These are phyloP conservation scores for Lactifluus volemus DNA, from an alignment of 768 basidiomycete species.

Conservation along the genomic window DNA sequence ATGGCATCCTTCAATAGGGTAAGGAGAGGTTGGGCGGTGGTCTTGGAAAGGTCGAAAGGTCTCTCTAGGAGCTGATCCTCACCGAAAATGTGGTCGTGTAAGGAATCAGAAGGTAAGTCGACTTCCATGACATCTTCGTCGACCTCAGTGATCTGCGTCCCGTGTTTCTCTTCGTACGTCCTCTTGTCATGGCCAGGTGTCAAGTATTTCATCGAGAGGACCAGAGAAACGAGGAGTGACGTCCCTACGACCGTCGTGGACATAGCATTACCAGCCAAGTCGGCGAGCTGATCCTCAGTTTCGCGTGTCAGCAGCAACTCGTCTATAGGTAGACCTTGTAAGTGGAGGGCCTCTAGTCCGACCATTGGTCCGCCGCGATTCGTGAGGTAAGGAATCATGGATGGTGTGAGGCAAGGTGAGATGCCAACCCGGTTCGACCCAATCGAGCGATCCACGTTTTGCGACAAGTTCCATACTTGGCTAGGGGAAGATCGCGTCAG, in stretches of 20 bases:
- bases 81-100: slow-evolving; percentile 56
- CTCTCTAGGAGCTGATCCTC: slow-evolving; percentile 55
- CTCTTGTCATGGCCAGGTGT: slow-evolving; percentile 54
- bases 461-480: slow-evolving; percentile 91
- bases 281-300: slow-evolving; percentile 87
- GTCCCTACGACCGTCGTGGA: slow-evolving; percentile 93
- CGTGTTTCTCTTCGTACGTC: slow-evolving; percentile 61
- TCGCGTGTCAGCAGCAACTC: slow-evolving; percentile 88
- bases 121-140: slow-evolving; percentile 41
- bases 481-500: slow-evolving; percentile 30
- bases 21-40: slow-evolving; percentile 35
- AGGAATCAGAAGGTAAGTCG: slow-evolving; percentile 28
- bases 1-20: slow-evolving; percentile 57
- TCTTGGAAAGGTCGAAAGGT: slow-evolving; percentile 61
- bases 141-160: slow-evolving; percentile 24
- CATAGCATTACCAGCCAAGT: slow-evolving; percentile 96
- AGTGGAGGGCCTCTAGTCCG: slow-evolving; percentile 83
- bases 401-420: slow-evolving; percentile 87
- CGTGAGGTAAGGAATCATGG: slow-evolving; percentile 95
- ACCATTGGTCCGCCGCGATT: slow-evolving; percentile 95
- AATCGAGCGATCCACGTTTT: slow-evolving; percentile 90
- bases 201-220: slow-evolving; percentile 56
- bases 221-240: slow-evolving; percentile 76
- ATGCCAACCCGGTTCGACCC: slow-evolving; percentile 76
- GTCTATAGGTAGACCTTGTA: slow-evolving; percentile 92